Conservation (phyloP, 2,329 filamentous ascomycete genomes). For the Trichoderma brevicompactum region DNA sequence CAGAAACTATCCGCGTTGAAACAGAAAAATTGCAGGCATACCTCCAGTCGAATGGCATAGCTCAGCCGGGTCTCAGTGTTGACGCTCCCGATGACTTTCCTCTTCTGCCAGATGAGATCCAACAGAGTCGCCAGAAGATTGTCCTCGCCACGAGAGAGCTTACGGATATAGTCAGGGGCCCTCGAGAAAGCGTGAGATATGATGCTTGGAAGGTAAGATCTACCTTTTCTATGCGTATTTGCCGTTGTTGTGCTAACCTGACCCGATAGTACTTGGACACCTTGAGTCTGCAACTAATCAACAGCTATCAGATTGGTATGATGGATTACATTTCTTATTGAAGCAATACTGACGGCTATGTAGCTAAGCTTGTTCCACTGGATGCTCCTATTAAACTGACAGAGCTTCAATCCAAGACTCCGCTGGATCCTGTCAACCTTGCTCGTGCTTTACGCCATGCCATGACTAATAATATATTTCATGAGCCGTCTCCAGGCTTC, state of each 20-base stretch:
- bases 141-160: constrained; percentile 56
- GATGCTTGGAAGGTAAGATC: constrained; percentile 56
- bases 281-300: constrained; percentile 55
- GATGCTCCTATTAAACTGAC: constrained; percentile 50
- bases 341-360: background rate
- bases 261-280: constrained; percentile 52
- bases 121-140: constrained; percentile 51
- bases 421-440: constrained; percentile 55
- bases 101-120: constrained; percentile 51
- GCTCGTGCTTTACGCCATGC: constrained; percentile 58
- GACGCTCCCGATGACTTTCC: constrained; percentile 53
- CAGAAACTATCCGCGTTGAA: constrained; percentile 52
- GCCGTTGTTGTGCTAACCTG: background rate
- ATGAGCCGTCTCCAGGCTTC: constrained; percentile 53
- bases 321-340: background rate
- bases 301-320: constrained; percentile 55
- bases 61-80: constrained; percentile 51
- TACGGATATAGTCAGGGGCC: constrained; percentile 53
- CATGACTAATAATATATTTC: constrained; percentile 62
- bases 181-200: constrained; percentile 57
- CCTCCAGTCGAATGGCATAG: constrained; percentile 48
- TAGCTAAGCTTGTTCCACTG: constrained; percentile 57
- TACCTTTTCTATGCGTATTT: background rate
- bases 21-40: constrained; percentile 56
- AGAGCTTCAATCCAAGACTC: constrained; percentile 51